Evolutionary conservation across 1,139 yeast genomes (phyloP), one percentile per base, ranked within the genome.

Genomic region (Debaryomycetaceae sp.): DNA sequence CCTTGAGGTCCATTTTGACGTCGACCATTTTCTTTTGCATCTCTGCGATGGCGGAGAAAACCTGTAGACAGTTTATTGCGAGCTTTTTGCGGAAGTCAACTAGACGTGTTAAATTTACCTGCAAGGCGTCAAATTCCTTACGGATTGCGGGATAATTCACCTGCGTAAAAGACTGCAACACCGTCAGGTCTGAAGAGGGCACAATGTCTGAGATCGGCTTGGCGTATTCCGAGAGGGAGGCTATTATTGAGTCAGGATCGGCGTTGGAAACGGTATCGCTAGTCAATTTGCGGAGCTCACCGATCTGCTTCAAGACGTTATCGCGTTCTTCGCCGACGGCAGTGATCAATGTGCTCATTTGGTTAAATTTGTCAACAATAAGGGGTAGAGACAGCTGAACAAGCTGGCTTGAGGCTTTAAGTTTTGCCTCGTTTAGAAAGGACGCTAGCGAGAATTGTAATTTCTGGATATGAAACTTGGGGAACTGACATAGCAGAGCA

Each of bases 1-100:
- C 25, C 31, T 49, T 57, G 27, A 62, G 38, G 12, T 53, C 56
- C n/a, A 38, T 40, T 26, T 55, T 59, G 11, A 62, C 41, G 16
- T 39, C 40, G 3, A 65, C 70, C 44, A 58, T 54, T 27, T 47
- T 47, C 63, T 61, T 54, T 38, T 65, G 72, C 22, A 61, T 37
- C 23, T 37, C 37, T 2, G 70, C 69, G 14, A 64, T 55, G 6
- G 34, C 44, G 28, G 46, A 47, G 36, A 58, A 62, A 0, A 62
- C 41, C 3, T 26, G 21, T 12, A 51, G 41, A 32, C 57, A 48
- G 11, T 51, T 46, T 4, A 31, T 30, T 4, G 45, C 30, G 14
- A 63, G 38, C n/a, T 47, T 44, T 4, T 27, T 20, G 31, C 53
- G 55, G 39, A 63, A 64, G 2, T 42, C 27, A 4, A 36, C 31